phyloP scores from a whole-genome alignment of 495 filamentous ascomycete genomes.

The Neurospora tetraspora region DNA sequence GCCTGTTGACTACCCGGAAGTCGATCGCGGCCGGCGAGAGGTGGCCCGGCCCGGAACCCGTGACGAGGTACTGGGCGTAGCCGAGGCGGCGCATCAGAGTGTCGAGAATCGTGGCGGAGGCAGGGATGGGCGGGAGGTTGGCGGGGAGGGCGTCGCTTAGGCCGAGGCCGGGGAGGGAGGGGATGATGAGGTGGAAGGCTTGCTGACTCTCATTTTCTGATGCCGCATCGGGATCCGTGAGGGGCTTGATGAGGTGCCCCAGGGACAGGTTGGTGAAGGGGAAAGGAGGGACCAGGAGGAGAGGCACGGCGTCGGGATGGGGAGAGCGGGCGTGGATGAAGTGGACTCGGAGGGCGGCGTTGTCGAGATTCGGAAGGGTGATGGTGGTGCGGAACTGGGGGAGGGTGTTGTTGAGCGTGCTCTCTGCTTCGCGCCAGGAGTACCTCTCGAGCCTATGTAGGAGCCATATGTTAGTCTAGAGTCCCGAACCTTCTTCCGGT shows the following conservation, averaged over 20 bases:
- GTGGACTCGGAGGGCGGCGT: slow-evolving; percentile 32
- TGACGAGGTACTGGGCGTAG: slow-evolving; percentile 54
- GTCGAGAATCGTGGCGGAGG: slow-evolving; percentile 51
- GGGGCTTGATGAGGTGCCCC: slow-evolving; percentile 48
- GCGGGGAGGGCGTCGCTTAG: slow-evolving; percentile 52
- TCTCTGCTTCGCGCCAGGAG: slow-evolving; percentile 49
- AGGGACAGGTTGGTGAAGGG: slow-evolving; percentile 63
- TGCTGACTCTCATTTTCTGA: slow-evolving; percentile 15
- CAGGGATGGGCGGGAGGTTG: slow-evolving; percentile 42
- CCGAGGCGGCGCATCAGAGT: slow-evolving; percentile 57
- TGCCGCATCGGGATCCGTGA: slow-evolving; percentile 37
- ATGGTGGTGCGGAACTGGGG: slow-evolving; percentile 52
- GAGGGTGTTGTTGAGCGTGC: slow-evolving; percentile 40
- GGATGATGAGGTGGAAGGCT: slow-evolving; percentile 58
- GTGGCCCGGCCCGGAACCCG: slow-evolving; percentile 24
- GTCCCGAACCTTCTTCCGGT: background rate
- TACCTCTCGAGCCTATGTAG: slow-evolving; percentile 46
- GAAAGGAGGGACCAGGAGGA: slow-evolving; percentile 57
- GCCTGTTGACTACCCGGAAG: slow-evolving; percentile 46
- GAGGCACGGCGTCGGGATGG: slow-evolving; percentile 41
- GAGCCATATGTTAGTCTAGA: background rate
- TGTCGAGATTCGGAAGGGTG: slow-evolving; percentile 18
- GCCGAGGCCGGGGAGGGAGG: slow-evolving; percentile 63
- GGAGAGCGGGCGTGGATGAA: slow-evolving; percentile 47
- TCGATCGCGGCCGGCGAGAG: slow-evolving; percentile 34